Base-by-base conservation (phyloP, 495 filamentous ascomycete genomes). In the Xeromyces bisporus region DNA sequence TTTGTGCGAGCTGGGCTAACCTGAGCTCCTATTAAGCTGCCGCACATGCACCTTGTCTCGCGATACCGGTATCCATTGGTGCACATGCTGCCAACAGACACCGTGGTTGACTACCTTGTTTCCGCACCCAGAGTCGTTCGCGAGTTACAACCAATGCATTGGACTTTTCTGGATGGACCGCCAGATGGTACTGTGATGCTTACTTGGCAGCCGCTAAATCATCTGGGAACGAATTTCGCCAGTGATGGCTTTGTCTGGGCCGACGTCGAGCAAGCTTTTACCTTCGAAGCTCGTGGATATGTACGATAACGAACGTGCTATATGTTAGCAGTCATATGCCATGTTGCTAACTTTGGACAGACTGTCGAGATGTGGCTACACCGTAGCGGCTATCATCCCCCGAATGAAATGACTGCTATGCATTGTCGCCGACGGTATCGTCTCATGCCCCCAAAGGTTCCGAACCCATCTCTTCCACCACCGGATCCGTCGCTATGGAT, bases 231-330 rank as follows among this genome's bases (percentile, higher is more conserved):
- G 2, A 71, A 71, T 29, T 86, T 80, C 43, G 74, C 89, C 13
- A 91, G 75, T 36, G 87, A 97, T 66, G 89, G 89, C 9, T 87
- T 82, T 46, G 58, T 93, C 29, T 97, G 87, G 87, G 69, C 74
- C 3, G 77, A 81, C 41, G 61, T 67, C 9, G 87, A 96, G 53
- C 60, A 72, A 31, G 72, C 66, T 10, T 78, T 71, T 34, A 67
- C 64, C 25, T 70, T 78, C 29, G 73, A 84, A 36, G 55, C 74
- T 40, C 72, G 73, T 39, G 85, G 84, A 29, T 77, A 83, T 55
- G 82, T 87, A 71, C 40, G 78, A 26, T 15, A 15, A 13, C 12
- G 7, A 28, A 18, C 7, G 15, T n/a, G 15, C 3, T 23, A 28
- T 10, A 14, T 18, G 12, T 12, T 17, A 7, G 17, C 6, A 9